A percentile compares a stretch with the other conserved stretches of the same genome.
These are phyloP conservation scores for Tylopilus sp. DNA, from an alignment of 768 basidiomycete genomes.

Conservation along the genomic window DNA sequence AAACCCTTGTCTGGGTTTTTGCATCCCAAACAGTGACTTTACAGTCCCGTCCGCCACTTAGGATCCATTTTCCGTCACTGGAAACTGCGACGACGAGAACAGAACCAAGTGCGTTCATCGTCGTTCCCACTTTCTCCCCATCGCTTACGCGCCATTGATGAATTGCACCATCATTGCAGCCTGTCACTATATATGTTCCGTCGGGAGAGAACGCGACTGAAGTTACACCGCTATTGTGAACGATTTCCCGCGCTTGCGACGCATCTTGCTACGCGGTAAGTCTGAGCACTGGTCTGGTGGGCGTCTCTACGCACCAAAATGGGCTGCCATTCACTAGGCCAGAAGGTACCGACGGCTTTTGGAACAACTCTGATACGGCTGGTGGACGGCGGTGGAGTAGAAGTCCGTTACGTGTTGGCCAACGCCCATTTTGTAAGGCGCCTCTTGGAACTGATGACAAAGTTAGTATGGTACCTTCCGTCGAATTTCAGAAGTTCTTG, in stretches of 20 bases:
- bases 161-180: conserved; percentile 10
- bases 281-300: background rate
- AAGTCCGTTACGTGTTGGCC: no score
- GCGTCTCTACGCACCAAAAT: background rate
- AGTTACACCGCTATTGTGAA: conserved; percentile 1
- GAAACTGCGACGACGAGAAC: conserved; percentile 12
- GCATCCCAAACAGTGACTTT: conserved; percentile 13
- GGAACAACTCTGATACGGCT: no score
- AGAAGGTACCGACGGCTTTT: no score
- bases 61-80: conserved; percentile 14
- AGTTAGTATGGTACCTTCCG: no score
- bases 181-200: conserved; percentile 8
- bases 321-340: conserved; percentile 2
- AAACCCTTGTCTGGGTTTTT: background rate
- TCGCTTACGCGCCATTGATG: conserved; percentile 12
- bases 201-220: conserved; percentile 15
- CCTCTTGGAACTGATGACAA: no score
- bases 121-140: conserved; percentile 5
- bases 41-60: conserved; percentile 10
- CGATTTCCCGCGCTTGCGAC: conserved; percentile 7
- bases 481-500: no score
- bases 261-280: conserved; percentile 1
- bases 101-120: conserved; percentile 6
- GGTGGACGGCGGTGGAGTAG: background rate
- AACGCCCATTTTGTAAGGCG: no score